Conservation (phyloP, 2,329 filamentous ascomycete genomes). For the Phoma sp. region DNA sequence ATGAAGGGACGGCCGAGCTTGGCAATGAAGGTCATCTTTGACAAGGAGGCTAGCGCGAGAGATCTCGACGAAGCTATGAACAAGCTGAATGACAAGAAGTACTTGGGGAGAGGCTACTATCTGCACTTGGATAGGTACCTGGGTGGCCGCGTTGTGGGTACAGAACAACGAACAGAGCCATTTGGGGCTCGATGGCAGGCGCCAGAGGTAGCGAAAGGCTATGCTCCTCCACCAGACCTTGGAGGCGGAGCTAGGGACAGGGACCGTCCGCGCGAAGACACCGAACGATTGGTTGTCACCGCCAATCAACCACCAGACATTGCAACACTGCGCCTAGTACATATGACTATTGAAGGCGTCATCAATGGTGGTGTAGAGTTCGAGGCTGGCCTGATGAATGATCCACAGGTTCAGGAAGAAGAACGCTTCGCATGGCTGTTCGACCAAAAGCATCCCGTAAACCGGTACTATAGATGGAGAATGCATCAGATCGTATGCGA, state of each 20-base stretch:
- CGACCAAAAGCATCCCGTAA: conserved; percentile 73
- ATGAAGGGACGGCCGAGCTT: conserved; percentile 32
- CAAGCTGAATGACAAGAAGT: conserved; percentile 44
- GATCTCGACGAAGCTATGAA: conserved; percentile 44
- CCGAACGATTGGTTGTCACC: conserved; percentile 39
- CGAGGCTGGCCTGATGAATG: conserved; percentile 89
- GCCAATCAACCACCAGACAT: conserved; percentile 79
- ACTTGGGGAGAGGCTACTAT: conserved; percentile 44
- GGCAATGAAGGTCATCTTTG: conserved; percentile 44
- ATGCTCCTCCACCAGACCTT: conserved; percentile 39
- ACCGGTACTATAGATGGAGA: conserved; percentile 93
- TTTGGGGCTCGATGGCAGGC: conserved; percentile 43
- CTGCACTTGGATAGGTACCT: conserved; percentile 45
- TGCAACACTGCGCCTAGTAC: conserved; percentile 80
- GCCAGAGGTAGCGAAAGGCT: conserved; percentile 38
- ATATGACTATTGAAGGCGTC: conserved; percentile 83
- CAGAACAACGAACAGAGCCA: conserved; percentile 33
- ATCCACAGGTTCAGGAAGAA: conserved; percentile 81
- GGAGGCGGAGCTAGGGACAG: conserved; percentile 30
- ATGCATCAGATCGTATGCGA: conserved; percentile 85
- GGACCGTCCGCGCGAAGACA: conserved; percentile 32
- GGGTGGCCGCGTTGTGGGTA: conserved; percentile 32
- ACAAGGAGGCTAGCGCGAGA: conserved; percentile 36
- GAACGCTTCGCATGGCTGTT: conserved; percentile 96
- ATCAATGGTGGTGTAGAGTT: conserved; percentile 84